Percentiles rank a stretch among this genome's conserved stretches.
Conservation (phyloP, 768 basidiomycete species). For the Tylopilus felleus region DNA sequence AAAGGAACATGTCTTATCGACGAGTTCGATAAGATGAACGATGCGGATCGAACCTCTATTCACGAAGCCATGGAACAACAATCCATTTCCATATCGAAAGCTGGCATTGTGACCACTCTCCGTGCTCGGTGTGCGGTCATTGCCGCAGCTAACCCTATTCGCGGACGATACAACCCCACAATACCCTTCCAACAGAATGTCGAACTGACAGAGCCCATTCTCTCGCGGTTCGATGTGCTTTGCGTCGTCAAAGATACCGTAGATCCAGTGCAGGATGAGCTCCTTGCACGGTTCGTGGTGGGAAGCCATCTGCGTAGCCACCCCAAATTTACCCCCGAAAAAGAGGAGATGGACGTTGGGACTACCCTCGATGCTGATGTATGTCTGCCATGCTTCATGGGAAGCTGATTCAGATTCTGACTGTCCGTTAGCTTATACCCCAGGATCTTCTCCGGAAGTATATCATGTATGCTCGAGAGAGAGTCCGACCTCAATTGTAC, state of each 20-base stretch:
- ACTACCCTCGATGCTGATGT: conserved; percentile 90
- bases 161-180: conserved; percentile 96
- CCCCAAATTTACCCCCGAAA: conserved; percentile 82
- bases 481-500: conserved; percentile 87
- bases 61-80: conserved; percentile 99
- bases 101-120: conserved; percentile 96
- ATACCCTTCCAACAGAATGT: conserved; percentile 99
- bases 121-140: conserved; percentile 98
- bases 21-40: conserved; percentile 99
- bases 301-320: conserved; percentile 94
- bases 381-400: conserved; percentile 30
- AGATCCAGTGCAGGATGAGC: conserved; percentile 95
- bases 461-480: conserved; percentile 98
- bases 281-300: conserved; percentile 96
- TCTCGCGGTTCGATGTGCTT: conserved; percentile 96
- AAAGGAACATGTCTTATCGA: conserved; percentile 98
- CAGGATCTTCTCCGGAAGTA: conserved; percentile 96
- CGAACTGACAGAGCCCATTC: conserved; percentile 95
- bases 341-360: conserved; percentile 92
- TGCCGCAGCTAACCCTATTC: conserved; percentile 96
- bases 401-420: conserved; percentile 17
- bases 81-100: conserved; percentile 97
- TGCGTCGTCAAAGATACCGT: conserved; percentile 98
- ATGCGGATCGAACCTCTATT: conserved; percentile 94
- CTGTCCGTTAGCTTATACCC: conserved; percentile 72